Conservation (phyloP, 371 early-diverging fungal genomes). For the Dipsacomyces acuminosporus region DNA sequence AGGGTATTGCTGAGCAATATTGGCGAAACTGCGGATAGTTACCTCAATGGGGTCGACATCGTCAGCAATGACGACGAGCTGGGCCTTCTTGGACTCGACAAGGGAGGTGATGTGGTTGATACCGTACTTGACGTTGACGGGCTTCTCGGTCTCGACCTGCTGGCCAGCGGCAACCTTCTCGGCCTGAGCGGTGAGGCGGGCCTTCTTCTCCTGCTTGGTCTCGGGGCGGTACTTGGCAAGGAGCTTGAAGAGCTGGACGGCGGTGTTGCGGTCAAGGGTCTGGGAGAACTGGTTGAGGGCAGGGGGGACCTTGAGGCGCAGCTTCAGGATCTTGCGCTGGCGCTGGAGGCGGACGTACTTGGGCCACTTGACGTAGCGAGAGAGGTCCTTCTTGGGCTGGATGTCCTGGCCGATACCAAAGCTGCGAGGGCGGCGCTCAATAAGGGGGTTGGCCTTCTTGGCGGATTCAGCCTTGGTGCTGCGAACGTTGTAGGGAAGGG, state of each 20-base stretch:
- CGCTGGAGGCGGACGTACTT: slow-evolving; percentile 96
- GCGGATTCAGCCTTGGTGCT: slow-evolving; percentile 61
- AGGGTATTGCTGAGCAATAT: background rate
- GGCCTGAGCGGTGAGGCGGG: slow-evolving; percentile 83
- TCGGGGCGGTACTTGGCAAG: slow-evolving; percentile 99
- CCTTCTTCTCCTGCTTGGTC: slow-evolving; percentile 93
- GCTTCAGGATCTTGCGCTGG: slow-evolving; percentile 93
- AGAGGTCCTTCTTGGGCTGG: slow-evolving; percentile 92
- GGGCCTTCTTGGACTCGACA: slow-evolving; percentile 98
- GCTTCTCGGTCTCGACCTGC: slow-evolving; percentile 91
- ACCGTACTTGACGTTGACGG: slow-evolving; percentile 96
- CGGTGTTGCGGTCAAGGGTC: slow-evolving; percentile 95
- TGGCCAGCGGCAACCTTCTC: slow-evolving; percentile 81
- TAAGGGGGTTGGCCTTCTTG: slow-evolving; percentile 76
- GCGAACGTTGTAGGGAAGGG: slow-evolving; percentile 76
- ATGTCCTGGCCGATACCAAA: slow-evolving; percentile 93
- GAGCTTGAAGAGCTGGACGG: slow-evolving; percentile 94
- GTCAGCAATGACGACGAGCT: slow-evolving; percentile 98
- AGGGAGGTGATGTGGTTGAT: slow-evolving; percentile 99
- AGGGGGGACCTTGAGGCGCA: slow-evolving; percentile 99
- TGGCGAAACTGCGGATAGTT: slow-evolving; percentile 7
- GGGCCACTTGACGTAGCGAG: slow-evolving; percentile 98
- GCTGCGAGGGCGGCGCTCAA: slow-evolving; percentile 89
- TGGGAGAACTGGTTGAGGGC: slow-evolving; percentile 99
- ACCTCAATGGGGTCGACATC: slow-evolving; percentile 99